A percentile compares a stretch with the other conserved stretches of the same genome.
Evolutionary conservation across 2,329 filamentous ascomycete species (phyloP).

Genomic region (Drechslerella coelobrocha): DNA sequence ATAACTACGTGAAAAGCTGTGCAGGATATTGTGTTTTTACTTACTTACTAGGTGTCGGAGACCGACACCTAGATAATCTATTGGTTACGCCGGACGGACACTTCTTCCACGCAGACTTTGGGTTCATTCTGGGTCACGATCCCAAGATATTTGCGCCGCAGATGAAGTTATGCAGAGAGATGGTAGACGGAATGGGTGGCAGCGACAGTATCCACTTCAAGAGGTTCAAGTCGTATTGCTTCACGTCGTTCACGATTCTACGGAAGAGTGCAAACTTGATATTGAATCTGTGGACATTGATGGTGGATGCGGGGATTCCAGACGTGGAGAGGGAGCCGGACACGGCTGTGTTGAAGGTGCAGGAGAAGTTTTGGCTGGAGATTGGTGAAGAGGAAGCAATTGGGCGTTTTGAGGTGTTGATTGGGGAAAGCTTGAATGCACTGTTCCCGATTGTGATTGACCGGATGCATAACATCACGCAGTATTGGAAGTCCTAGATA

Average conservation of each 20-base stretch:
- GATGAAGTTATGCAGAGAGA: conserved; percentile 96
- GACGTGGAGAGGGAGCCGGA: conserved; percentile 92
- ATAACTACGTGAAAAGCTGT: conserved; percentile 93
- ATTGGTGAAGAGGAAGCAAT: conserved; percentile 92
- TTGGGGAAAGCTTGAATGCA: conserved; percentile 87
- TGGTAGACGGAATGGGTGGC: conserved; percentile 98
- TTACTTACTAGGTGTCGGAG: conserved; percentile 93
- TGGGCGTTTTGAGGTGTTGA: conserved; percentile 82
- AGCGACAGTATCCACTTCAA: conserved; percentile 79
- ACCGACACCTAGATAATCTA: conserved; percentile 93
- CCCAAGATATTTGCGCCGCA: conserved; percentile 96
- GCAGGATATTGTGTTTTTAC: conserved; percentile 97
- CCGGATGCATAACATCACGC: conserved; percentile 88
- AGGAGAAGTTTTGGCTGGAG: conserved; percentile 91
- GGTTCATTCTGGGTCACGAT: conserved; percentile 94
- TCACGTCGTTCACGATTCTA: conserved; percentile 89
- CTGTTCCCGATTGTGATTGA: conserved; percentile 95
- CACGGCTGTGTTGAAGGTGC: conserved; percentile 91
- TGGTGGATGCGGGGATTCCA: conserved; percentile 97
- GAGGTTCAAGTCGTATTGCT: conserved; percentile 93
- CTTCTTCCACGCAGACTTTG: conserved; percentile 98
- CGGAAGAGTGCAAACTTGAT: conserved; percentile 90
- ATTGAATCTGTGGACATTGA: conserved; percentile 91
- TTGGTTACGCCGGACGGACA: conserved; percentile 86
- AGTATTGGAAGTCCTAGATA: conserved; percentile 79